phyloP scores from a whole-genome alignment of 2,329 filamentous ascomycete genomes.

The Aspergillus sp. region DNA sequence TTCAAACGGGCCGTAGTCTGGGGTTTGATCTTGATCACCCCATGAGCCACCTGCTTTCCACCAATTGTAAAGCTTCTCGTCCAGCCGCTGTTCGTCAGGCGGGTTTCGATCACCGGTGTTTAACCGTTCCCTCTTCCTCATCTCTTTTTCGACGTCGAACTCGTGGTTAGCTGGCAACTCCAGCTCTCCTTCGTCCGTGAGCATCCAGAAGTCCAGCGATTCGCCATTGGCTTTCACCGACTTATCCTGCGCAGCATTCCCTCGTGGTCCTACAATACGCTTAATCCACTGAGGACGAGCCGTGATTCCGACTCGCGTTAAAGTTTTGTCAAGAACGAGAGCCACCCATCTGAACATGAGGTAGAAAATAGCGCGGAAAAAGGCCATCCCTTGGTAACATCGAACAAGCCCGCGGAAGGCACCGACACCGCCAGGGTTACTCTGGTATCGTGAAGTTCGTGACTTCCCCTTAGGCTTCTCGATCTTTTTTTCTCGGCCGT shows the following conservation, averaged over 20 bases:
- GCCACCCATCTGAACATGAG: slow-evolving; percentile 62
- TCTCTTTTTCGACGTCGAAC: slow-evolving; percentile 79
- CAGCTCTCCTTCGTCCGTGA: slow-evolving; percentile 54
- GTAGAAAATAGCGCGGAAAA: slow-evolving; percentile 71
- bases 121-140: slow-evolving; percentile 61
- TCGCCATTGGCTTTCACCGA: slow-evolving; percentile 20
- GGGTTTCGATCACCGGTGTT: slow-evolving; percentile 42
- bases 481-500: slow-evolving; percentile 46
- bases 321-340: slow-evolving; percentile 52
- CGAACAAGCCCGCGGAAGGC: slow-evolving; percentile 75
- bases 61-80: slow-evolving; percentile 76
- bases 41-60: slow-evolving; percentile 84
- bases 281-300: slow-evolving; percentile 64
- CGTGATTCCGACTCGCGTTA: slow-evolving; percentile 62
- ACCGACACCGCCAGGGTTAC: slow-evolving; percentile 65
- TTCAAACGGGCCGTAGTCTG: slow-evolving; percentile 66
- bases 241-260: slow-evolving; percentile 17
- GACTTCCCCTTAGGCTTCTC: slow-evolving; percentile 38
- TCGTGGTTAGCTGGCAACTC: slow-evolving; percentile 60
- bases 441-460: slow-evolving; percentile 37
- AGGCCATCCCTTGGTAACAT: slow-evolving; percentile 72
- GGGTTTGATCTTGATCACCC: slow-evolving; percentile 77
- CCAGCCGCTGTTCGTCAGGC: slow-evolving; percentile 65
- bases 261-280: slow-evolving; percentile 32
- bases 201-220: slow-evolving; percentile 54